Conservation (phyloP, 2,329 filamentous ascomycete genomes). For the Aaosphaeria arxii region DNA sequence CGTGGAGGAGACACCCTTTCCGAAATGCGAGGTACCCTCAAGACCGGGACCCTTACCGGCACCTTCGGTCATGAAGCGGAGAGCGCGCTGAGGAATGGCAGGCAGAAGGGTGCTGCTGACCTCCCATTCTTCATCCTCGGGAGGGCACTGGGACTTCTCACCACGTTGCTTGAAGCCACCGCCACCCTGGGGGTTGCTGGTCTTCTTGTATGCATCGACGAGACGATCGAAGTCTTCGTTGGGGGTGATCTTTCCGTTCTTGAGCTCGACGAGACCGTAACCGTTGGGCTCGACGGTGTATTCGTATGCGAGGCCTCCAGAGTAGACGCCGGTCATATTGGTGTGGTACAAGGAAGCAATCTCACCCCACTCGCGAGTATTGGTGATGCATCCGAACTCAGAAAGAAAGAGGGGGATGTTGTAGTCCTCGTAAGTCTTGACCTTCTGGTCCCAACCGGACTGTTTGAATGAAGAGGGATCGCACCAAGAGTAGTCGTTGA, state of each 20-base stretch:
- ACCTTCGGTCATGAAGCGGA: conserved; percentile 55
- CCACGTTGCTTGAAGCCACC: conserved; percentile 58
- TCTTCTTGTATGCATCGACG: conserved; percentile 49
- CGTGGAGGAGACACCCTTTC: conserved; percentile 23
- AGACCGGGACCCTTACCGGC: conserved; percentile 59
- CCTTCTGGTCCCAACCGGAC: conserved; percentile 69
- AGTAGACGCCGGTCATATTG: conserved; percentile 88
- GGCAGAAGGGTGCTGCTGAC: conserved; percentile 52
- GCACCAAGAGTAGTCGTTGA: conserved; percentile 83
- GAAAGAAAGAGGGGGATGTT: conserved; percentile 70
- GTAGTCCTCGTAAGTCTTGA: conserved; percentile 35
- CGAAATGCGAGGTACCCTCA: conserved; percentile 40
- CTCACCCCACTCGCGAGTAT: conserved; percentile 78
- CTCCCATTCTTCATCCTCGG: conserved; percentile 54
- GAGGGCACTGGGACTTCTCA: conserved; percentile 53
- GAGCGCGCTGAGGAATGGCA: conserved; percentile 54
- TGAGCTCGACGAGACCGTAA: conserved; percentile 74
- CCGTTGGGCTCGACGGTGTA: conserved; percentile 67
- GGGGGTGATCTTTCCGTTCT: conserved; percentile 53
- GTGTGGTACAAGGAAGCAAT: conserved; percentile 72
- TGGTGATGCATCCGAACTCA: conserved; percentile 86
- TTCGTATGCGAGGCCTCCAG: conserved; percentile 93
- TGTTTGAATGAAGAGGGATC: conserved; percentile 57
- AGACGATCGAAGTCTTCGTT: conserved; percentile 62
- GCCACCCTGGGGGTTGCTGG: conserved; percentile 52